These are phyloP conservation scores for Trypanosoma mega DNA, from an alignment of 208 protist genomes.

Conservation along the genomic window DNA sequence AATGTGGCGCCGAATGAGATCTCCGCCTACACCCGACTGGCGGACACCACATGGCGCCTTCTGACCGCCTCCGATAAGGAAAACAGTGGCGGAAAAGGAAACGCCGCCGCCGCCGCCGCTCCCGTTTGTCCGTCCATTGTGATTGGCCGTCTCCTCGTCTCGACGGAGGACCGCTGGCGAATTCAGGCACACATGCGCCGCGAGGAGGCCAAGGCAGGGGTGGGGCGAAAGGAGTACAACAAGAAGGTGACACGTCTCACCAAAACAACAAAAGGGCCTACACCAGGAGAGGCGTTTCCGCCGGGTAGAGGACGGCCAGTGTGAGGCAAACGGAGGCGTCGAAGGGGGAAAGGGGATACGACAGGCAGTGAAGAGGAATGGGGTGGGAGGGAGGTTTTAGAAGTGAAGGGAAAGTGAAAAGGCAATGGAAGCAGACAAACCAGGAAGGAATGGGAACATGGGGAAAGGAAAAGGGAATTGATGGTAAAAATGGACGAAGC, in stretches of 20 bases:
- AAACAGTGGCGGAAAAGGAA: conserved; percentile 13
- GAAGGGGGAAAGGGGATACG: not conserved
- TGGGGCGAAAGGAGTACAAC: conserved; percentile 82
- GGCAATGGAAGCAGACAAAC: too few species aligned
- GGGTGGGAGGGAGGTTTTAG: not conserved
- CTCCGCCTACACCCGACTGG: conserved; percentile 42
- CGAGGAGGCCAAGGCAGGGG: conserved; percentile 73
- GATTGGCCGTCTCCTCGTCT: conserved; percentile 72
- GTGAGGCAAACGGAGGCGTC: conserved; percentile 25
- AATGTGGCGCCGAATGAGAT: conserved; percentile 37
- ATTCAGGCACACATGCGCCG: conserved; percentile 85
- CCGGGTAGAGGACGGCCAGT: conserved; percentile 73
- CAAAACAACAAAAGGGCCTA: conserved; percentile 73
- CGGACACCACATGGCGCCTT: conserved; percentile 70
- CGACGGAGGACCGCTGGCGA: conserved; percentile 82
- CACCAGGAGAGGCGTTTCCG: conserved; percentile 59
- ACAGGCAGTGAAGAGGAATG: not conserved
- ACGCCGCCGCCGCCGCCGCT: not conserved
- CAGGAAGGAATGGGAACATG: too few species aligned
- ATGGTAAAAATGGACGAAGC: too few species aligned
- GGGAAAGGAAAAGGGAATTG: too few species aligned
- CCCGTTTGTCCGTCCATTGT: conserved; percentile 34
- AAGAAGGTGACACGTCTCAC: conserved; percentile 86
- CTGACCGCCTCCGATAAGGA: conserved; percentile 54
- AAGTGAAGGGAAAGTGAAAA: too few species aligned